These are phyloP conservation scores for Fusarium setosum DNA, from an alignment of 2,329 filamentous ascomycete species.

Conservation along the genomic window DNA sequence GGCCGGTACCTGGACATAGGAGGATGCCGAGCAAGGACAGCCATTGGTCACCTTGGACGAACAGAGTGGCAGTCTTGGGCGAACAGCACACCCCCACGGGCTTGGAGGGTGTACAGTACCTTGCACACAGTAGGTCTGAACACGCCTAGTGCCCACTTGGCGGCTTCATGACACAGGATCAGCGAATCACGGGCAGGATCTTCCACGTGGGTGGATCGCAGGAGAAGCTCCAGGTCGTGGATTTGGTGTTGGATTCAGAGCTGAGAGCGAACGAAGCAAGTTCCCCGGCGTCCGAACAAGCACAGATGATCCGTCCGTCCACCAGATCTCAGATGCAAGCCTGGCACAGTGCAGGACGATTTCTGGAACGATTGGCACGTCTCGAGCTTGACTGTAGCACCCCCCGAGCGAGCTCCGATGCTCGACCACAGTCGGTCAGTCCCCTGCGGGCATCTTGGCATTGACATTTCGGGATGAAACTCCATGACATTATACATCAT, in stretches of 20 bases:
- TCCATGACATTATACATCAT: background rate
- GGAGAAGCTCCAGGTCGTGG: constrained; percentile 13
- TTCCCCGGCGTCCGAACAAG: constrained; percentile 17
- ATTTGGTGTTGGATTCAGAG: constrained; percentile 16
- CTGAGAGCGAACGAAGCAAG: constrained; percentile 11
- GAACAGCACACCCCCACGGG: constrained; percentile 22
- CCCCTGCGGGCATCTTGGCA: background rate
- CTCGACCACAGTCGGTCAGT: background rate
- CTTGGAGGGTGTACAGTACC: constrained; percentile 24
- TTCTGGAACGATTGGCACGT: constrained; percentile 15
- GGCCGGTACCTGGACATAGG: constrained; percentile 31
- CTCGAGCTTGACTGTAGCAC: background rate
- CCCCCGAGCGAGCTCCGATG: constrained; percentile 18
- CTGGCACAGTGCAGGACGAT: constrained; percentile 20
- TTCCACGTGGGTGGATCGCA: constrained; percentile 38
- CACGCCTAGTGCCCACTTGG: constrained; percentile 11
- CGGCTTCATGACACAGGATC: constrained; percentile 23
- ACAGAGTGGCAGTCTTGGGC: constrained; percentile 19
- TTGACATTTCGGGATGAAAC: background rate
- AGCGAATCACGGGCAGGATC: constrained; percentile 34
- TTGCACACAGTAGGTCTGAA: constrained; percentile 23
- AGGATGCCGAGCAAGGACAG: constrained; percentile 17
- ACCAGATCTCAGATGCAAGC: constrained; percentile 28
- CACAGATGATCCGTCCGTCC: constrained; percentile 19
- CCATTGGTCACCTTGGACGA: constrained; percentile 28